phyloP scores from a whole-genome alignment of 2,329 filamentous ascomycete species.

The Cladosporium sphaerospermum region DNA sequence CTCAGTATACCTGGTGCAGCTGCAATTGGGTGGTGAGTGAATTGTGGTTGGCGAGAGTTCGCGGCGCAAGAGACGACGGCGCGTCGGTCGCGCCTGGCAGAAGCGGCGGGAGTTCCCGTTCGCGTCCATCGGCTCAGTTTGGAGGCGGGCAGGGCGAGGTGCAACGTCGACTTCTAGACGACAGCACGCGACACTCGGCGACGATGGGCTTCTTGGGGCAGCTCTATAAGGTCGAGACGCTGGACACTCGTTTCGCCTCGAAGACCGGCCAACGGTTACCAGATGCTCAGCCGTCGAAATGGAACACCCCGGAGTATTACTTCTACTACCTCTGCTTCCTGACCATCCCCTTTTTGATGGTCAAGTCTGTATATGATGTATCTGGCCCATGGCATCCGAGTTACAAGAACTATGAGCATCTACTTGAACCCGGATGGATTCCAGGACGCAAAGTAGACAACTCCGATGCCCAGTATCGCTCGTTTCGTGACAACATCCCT shows the following conservation, averaged over 20 bases:
- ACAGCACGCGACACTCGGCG: background rate
- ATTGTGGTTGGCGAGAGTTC: slow-evolving; percentile 13
- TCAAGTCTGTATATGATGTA: slow-evolving; percentile 80
- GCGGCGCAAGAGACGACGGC: slow-evolving; percentile 5
- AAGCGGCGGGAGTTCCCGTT: too few species aligned
- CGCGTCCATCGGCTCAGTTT: background rate
- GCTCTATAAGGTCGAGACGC: slow-evolving; percentile 59
- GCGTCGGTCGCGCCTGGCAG: background rate
- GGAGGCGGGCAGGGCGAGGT: background rate
- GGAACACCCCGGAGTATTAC: slow-evolving; percentile 80
- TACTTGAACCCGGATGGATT: slow-evolving; percentile 81
- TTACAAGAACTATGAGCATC: slow-evolving; percentile 65
- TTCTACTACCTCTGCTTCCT: slow-evolving; percentile 68
- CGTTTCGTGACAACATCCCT: slow-evolving; percentile 80
- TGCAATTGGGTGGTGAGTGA: slow-evolving; percentile 14
- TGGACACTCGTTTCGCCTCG: slow-evolving; percentile 68
- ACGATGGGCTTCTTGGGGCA: slow-evolving; percentile 9
- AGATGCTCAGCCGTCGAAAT: slow-evolving; percentile 60
- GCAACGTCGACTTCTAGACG: background rate
- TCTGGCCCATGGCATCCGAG: slow-evolving; percentile 81
- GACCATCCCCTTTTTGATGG: slow-evolving; percentile 70
- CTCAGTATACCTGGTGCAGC: background rate
- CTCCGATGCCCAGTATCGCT: slow-evolving; percentile 79
- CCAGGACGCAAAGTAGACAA: slow-evolving; percentile 87
- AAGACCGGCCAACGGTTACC: slow-evolving; percentile 40